Conservation (phyloP, 495 filamentous ascomycete genomes). For the Aspergillus mulundensis region DNA sequence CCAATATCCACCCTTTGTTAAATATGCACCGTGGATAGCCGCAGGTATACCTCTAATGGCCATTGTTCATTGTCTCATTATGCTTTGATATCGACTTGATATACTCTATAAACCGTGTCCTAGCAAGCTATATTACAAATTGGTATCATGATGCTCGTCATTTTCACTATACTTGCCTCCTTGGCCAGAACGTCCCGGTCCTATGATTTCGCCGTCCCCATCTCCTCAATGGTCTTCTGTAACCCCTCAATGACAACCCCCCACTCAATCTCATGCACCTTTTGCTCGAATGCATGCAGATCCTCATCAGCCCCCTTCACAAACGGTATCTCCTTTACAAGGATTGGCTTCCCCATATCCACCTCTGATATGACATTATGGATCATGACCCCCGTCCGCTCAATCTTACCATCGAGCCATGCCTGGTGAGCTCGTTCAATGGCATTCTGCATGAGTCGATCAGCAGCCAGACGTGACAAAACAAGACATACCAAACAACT, state of each 20-base stretch:
- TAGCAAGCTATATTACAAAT: conserved; percentile 6
- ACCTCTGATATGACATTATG: conserved; percentile 84
- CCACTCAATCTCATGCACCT: conserved; percentile 70
- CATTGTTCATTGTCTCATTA: not conserved
- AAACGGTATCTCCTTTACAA: conserved; percentile 68
- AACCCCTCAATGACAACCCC: conserved; percentile 65
- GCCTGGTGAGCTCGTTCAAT: conserved; percentile 76
- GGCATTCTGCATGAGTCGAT: conserved; percentile 42
- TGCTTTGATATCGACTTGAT: not conserved
- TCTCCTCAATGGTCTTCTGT: conserved; percentile 49
- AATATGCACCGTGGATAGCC: not conserved
- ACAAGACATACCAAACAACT: conserved; percentile 15
- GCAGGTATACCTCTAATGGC: not conserved
- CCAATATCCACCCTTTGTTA: too few species aligned
- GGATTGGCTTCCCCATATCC: conserved; percentile 72
- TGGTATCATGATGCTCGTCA: conserved; percentile 6
- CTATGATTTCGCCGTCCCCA: conserved; percentile 26
- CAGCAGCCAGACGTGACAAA: not conserved
- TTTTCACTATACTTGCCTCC: not conserved
- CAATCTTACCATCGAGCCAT: conserved; percentile 65
- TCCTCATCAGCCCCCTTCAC: conserved; percentile 57
- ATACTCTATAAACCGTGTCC: not conserved
- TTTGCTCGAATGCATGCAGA: conserved; percentile 60
- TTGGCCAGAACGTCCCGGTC: not conserved
- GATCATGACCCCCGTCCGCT: conserved; percentile 88